These are phyloP conservation scores for Acacia acuminata DNA, from an alignment of 306 rosid species.

Conservation along the genomic window DNA sequence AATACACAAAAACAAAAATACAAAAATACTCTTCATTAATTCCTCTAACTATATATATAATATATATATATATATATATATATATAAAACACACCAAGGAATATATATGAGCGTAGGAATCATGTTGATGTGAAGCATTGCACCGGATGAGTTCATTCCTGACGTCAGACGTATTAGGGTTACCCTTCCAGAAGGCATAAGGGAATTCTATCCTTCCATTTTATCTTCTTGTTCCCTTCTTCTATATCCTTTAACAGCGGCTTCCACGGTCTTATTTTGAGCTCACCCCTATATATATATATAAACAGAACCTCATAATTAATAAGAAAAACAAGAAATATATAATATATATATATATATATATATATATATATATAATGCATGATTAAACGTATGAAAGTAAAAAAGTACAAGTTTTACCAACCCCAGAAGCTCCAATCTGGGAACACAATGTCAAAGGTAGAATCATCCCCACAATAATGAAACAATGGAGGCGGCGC, in stretches of 20 bases:
- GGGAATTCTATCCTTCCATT: slow-evolving; percentile 53
- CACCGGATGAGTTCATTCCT: slow-evolving; percentile 38
- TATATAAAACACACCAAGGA: slow-evolving; percentile 13
- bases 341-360: slow-evolving; percentile 2
- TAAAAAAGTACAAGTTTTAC: slow-evolving; percentile 35
- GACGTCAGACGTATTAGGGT: slow-evolving; percentile 15
- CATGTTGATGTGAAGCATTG: slow-evolving; percentile 35
- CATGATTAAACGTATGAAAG: not conserved
- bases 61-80: no score
- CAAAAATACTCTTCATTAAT: no score
- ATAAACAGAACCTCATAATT: no score
- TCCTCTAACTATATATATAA: no score
- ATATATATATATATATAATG: not conserved
- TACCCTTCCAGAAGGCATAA: slow-evolving; percentile 60
- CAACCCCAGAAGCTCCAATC: slow-evolving; percentile 71
- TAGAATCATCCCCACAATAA: slow-evolving; percentile 39
- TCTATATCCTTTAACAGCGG: slow-evolving; percentile 23
- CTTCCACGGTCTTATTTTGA: slow-evolving; percentile 50
- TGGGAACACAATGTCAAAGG: slow-evolving; percentile 53
- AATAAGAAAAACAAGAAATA: no score
- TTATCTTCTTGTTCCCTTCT: slow-evolving; percentile 36
- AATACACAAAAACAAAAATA: no score
- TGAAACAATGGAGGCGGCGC: slow-evolving; percentile 53
- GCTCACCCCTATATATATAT: slow-evolving; percentile 40
- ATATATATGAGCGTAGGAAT: slow-evolving; percentile 51